Conservation (phyloP, 345 rosid genomes). For the Eucalyptus regnans region DNA sequence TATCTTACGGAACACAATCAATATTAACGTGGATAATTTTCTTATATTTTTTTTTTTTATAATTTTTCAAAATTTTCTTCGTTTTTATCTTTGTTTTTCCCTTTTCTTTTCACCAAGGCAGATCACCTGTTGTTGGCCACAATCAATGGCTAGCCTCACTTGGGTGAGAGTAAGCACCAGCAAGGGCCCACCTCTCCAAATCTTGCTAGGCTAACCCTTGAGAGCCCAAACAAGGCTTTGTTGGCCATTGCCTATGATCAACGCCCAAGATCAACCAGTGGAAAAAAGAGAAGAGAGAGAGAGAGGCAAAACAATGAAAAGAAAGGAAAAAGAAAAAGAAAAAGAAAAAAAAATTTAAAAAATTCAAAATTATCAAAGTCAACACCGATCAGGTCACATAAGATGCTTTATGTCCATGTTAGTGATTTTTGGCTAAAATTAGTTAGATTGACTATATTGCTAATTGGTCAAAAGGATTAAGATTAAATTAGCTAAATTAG, state of each 20-base stretch:
- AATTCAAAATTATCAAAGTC: neutral
- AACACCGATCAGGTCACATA: neutral
- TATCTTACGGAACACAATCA: fast-evolving
- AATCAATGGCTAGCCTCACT: neutral
- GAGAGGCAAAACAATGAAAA: neutral
- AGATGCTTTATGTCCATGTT: fast-evolving
- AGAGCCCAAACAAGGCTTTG: neutral
- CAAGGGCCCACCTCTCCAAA: neutral
- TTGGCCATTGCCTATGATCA: neutral
- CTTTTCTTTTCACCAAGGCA: neutral
- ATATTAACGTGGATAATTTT: neutral
- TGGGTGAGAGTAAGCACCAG: neutral
- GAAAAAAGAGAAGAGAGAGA: neutral
- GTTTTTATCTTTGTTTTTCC: neutral
- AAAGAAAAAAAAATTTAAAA: fast-evolving
- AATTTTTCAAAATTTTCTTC: neutral
- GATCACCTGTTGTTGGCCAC: fast-evolving
- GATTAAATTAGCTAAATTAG: neutral
- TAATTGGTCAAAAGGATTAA: neutral
- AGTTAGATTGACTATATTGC: neutral
- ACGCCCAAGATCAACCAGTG: fast-evolving
- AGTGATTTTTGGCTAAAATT: neutral
- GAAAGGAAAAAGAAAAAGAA: too few relatives aligned
- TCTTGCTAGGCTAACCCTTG: neutral
- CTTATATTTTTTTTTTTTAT: neutral